phyloP scores from a whole-genome alignment of 208 protist species.

The Crithidia bombi region DNA sequence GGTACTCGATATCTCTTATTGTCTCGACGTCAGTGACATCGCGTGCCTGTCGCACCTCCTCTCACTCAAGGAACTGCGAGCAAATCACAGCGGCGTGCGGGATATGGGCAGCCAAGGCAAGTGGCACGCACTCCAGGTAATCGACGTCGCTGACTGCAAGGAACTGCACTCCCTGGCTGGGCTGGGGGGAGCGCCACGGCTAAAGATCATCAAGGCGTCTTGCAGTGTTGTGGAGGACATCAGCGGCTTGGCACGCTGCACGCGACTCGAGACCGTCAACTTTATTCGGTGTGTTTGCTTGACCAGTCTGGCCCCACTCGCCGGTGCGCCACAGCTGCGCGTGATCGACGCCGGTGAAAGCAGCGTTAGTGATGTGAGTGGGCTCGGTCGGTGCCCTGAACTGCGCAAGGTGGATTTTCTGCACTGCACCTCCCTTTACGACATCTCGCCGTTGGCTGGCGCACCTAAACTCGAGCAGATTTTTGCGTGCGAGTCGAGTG shows the following conservation, averaged over 20 bases:
- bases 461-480: constrained; percentile 4
- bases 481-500: constrained; percentile 1
- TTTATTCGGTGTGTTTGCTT: background rate
- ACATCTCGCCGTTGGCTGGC: constrained; percentile 6
- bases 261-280: background rate
- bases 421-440: background rate
- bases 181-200: background rate
- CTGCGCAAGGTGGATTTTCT: constrained; percentile 2
- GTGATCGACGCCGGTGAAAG: background rate
- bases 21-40: constrained; percentile 2
- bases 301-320: constrained; percentile 1
- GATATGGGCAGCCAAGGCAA: background rate
- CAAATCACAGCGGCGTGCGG: constrained; percentile 3
- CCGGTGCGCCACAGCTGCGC: constrained; percentile 10
- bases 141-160: constrained; percentile 11
- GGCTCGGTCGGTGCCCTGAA: background rate
- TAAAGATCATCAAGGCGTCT: background rate
- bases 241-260: background rate
- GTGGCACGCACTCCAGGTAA: constrained; percentile 3
- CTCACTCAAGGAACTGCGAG: background rate
- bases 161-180: constrained; percentile 4
- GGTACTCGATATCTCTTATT: constrained; percentile 13
- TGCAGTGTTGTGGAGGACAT: constrained; percentile 16
- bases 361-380: background rate
- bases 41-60: background rate